Conservation (phyloP, 1,284 basidiomycete genomes). For the Moesziomyces parantarcticus region DNA sequence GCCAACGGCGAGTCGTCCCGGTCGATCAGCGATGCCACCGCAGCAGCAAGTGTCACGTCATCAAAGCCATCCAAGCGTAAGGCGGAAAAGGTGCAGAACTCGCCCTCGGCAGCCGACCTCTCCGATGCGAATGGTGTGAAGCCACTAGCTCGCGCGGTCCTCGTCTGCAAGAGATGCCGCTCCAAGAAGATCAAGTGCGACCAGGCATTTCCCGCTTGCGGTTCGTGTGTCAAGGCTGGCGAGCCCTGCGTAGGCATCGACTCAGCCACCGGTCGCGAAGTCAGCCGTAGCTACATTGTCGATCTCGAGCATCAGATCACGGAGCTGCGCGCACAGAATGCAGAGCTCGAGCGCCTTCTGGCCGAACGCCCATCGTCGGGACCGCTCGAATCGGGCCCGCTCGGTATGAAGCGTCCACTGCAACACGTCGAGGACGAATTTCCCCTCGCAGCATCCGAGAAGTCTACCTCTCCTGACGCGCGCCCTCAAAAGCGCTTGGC, state of each 20-base stretch:
- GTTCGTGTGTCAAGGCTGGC: slow-evolving; percentile 48
- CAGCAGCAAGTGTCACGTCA: slow-evolving; percentile 3
- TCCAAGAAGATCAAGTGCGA: slow-evolving; percentile 55
- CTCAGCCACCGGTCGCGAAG: slow-evolving; percentile 47
- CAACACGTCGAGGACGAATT: slow-evolving; percentile 36
- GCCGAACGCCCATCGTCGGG: slow-evolving; percentile 10
- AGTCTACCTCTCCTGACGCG: slow-evolving; percentile 11
- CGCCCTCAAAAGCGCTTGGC: slow-evolving; percentile 26
- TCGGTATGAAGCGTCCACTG: slow-evolving; percentile 28
- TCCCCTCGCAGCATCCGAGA: slow-evolving; percentile 22
- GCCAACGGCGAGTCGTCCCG: slow-evolving; percentile 24
- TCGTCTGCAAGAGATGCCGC: slow-evolving; percentile 48
- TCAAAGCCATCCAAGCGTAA: slow-evolving; percentile 30
- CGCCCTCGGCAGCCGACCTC: slow-evolving; percentile 11
- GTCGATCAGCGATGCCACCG: slow-evolving; percentile 8
- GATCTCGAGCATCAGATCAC: slow-evolving; percentile 45
- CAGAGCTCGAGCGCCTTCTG: slow-evolving; percentile 32
- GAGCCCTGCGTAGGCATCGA: slow-evolving; percentile 49
- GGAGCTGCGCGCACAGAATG: slow-evolving; percentile 38
- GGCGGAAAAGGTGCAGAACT: slow-evolving; percentile 14
- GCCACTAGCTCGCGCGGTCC: slow-evolving; percentile 41
- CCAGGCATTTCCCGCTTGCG: slow-evolving; percentile 48
- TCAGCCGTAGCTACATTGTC: slow-evolving; percentile 48
- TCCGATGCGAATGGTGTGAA: slow-evolving; percentile 21
- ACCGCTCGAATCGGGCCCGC: slow-evolving; percentile 4